These are phyloP conservation scores for Ambrosia hybrid DNA, from an alignment of 140 eudicot species.

Conservation along the genomic window DNA sequence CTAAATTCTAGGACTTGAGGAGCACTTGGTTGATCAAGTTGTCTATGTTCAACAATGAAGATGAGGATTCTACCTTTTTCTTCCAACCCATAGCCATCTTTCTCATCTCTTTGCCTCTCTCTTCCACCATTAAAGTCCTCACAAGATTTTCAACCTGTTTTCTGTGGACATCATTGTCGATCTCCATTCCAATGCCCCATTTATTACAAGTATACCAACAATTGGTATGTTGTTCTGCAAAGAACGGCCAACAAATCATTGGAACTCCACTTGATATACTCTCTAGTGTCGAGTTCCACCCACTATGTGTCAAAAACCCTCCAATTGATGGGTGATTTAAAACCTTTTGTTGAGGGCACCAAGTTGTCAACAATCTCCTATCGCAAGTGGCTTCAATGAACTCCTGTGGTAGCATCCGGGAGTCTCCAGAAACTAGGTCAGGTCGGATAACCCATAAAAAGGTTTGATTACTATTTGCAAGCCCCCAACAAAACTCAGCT, in stretches of 20 bases:
- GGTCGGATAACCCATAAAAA: background rate
- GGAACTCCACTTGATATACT: constrained; percentile 36
- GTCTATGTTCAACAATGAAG: too few species aligned
- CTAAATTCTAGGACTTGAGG: background rate
- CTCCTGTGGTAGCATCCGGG: background rate
- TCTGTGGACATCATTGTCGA: constrained; percentile 23
- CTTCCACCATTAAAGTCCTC: constrained; percentile 32
- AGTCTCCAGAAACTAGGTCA: constrained; percentile 30
- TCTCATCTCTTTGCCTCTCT: constrained; percentile 13
- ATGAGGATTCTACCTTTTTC: too few species aligned
- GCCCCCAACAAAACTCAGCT: background rate
- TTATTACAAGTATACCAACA: constrained; percentile 29
- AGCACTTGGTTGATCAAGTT: constrained; percentile 9
- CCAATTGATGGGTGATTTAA: constrained; percentile 34
- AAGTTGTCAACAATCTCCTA: constrained; percentile 14
- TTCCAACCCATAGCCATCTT: too few species aligned
- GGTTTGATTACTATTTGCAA: background rate
- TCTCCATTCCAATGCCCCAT: constrained; percentile 40
- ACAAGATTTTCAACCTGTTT: constrained; percentile 35
- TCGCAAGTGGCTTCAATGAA: constrained; percentile 15
- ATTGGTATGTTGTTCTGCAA: constrained; percentile 41
- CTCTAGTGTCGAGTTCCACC: constrained; percentile 3
- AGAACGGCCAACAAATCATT: constrained; percentile 45
- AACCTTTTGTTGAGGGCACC: constrained; percentile 23
- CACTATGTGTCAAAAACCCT: constrained; percentile 33